Percentiles rank a stretch among this genome's conserved stretches.
Conservation (phyloP, 208 protist genomes). For the Wallacemonas sp. region DNA sequence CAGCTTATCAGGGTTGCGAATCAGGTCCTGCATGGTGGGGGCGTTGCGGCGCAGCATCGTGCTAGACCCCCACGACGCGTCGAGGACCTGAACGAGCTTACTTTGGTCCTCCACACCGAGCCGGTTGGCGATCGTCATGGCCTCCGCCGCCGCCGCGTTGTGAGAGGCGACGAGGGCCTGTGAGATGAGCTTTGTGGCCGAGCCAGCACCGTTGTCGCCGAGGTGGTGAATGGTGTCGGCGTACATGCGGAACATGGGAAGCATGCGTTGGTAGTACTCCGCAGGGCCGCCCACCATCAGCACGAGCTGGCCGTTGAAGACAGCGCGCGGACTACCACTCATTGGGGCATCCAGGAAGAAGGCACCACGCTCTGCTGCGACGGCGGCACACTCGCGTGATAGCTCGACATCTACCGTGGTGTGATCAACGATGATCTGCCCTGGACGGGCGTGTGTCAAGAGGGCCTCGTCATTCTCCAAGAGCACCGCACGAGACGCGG, state of each 20-base stretch:
- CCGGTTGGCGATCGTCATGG: slow-evolving; percentile 76
- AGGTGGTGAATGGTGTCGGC: slow-evolving; percentile 85
- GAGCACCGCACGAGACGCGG: slow-evolving; percentile 51
- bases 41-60: slow-evolving; percentile 89
- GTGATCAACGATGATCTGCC: slow-evolving; percentile 90
- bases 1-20: slow-evolving; percentile 74
- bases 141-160: slow-evolving; percentile 86
- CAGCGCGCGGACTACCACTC: slow-evolving; percentile 75
- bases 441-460: slow-evolving; percentile 61
- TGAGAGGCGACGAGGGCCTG: slow-evolving; percentile 84
- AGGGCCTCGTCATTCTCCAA: slow-evolving; percentile 71
- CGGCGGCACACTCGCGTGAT: slow-evolving; percentile 62
- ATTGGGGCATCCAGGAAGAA: slow-evolving; percentile 86
- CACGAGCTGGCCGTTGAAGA: slow-evolving; percentile 81
- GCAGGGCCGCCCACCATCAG: slow-evolving; percentile 82
- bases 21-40: slow-evolving; percentile 75
- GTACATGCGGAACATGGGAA: slow-evolving; percentile 86
- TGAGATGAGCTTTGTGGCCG: slow-evolving; percentile 76
- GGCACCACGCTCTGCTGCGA: slow-evolving; percentile 64
- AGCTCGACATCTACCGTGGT: slow-evolving; percentile 82
- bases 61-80: slow-evolving; percentile 80
- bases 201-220: slow-evolving; percentile 70
- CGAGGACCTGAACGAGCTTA: slow-evolving; percentile 77
- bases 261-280: slow-evolving; percentile 71
- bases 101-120: slow-evolving; percentile 76